Evolutionary conservation across 345 rosid genomes (phyloP).

Genomic region (Crucihimalaya himalaica): DNA sequence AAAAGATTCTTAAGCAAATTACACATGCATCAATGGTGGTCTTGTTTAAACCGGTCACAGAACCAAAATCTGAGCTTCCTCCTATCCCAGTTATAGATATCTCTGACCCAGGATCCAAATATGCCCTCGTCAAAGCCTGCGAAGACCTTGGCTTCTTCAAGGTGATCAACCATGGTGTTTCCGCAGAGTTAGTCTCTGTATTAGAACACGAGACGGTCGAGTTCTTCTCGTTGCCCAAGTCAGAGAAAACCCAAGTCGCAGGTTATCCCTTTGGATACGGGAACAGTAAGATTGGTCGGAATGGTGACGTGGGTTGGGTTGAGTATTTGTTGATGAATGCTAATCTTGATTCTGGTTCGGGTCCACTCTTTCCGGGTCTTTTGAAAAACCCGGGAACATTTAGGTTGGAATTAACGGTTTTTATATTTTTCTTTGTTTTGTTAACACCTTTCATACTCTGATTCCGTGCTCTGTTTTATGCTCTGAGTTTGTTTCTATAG

Average conservation of each 20-base stretch:
- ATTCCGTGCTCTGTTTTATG: not conserved
- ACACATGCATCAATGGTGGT: conserved; percentile 29
- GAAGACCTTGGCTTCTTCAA: conserved; percentile 81
- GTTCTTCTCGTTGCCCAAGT: conserved; percentile 66
- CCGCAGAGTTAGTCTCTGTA: conserved; percentile 48
- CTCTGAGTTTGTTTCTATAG: not conserved
- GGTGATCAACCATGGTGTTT: conserved; percentile 76
- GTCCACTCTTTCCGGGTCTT: conserved; percentile 33
- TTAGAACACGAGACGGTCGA: conserved; percentile 57
- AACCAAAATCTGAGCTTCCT: conserved; percentile 28
- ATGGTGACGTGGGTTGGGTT: conserved; percentile 83
- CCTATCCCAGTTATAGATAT: conserved; percentile 50
- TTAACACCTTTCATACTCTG: not conserved
- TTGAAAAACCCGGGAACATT: conserved; percentile 45
- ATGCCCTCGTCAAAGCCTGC: conserved; percentile 48
- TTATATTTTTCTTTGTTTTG: not conserved
- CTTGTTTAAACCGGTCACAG: conserved; percentile 31
- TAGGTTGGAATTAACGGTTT: conserved; percentile 44
- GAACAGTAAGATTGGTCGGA: conserved; percentile 61
- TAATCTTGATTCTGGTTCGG: conserved; percentile 38
- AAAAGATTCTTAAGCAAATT: not conserved
- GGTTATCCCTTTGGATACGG: conserved; percentile 84
- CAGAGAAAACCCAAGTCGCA: conserved; percentile 56
- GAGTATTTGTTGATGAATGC: conserved; percentile 66
- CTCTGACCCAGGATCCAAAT: conserved; percentile 46